phyloP scores from a whole-genome alignment of 2,329 filamentous ascomycete genomes.

The Plenodomus biglobosus region DNA sequence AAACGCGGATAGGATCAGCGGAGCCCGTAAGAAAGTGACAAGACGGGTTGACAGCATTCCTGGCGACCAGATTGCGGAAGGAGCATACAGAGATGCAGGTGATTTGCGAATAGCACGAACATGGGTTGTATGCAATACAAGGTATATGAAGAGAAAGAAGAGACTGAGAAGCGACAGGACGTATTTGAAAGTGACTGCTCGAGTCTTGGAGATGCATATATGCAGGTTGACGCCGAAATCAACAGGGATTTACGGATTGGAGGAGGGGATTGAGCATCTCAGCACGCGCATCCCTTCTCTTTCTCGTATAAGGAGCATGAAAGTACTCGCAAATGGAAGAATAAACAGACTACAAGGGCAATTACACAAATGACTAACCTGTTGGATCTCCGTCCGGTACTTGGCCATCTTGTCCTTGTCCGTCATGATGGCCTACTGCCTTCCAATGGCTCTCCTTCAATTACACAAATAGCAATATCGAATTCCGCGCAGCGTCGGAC shows the following conservation, averaged over 20 bases:
- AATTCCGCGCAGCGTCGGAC: not conserved
- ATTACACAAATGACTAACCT: conserved; percentile 60
- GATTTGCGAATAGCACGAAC: not conserved
- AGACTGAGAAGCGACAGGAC: not conserved
- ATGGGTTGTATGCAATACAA: not conserved
- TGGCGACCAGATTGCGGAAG: not conserved
- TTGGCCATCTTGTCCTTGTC: conserved; percentile 78
- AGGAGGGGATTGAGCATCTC: not conserved
- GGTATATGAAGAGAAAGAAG: not conserved
- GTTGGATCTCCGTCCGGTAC: conserved; percentile 97
- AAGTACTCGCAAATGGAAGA: too few species aligned
- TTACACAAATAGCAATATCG: conserved; percentile 5
- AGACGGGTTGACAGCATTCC: not conserved
- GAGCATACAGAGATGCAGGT: not conserved
- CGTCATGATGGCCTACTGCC: conserved; percentile 56
- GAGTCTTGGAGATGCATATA: conserved; percentile 4
- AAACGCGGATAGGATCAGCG: not conserved
- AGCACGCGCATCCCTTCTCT: conserved; percentile 1
- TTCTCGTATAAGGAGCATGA: too few species aligned
- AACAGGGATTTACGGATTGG: conserved; percentile 6
- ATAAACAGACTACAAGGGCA: not conserved
- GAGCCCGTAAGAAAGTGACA: not conserved
- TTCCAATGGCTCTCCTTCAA: conserved; percentile 1
- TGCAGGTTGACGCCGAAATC: conserved; percentile 8
- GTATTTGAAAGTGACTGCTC: conserved; percentile 3